Evolutionary conservation across 1,139 yeast genomes (phyloP), one percentile per base, ranked within the genome.

Genomic region (Barnettozyma hawaiiensis): DNA sequence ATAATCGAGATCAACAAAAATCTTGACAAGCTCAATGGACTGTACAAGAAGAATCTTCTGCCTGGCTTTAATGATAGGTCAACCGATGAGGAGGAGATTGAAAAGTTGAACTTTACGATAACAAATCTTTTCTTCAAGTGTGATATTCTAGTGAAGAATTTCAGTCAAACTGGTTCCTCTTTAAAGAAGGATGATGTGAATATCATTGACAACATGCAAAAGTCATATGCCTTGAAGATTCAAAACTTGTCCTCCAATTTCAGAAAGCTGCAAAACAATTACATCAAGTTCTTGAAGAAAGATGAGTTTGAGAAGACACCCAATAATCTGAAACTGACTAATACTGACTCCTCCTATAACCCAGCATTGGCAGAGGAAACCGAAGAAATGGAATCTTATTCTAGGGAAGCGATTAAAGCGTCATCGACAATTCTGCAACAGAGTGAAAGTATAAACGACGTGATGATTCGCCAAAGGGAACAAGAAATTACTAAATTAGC

Each of bases 401-500:
- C 75, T 1, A 55, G 68, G 43, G 66, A 65, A 40, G 73, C 74
- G 26, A 61, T 70, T 46, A 64, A 64, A 41, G 69, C 66, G 41
- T 69, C 73, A 16, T 66, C 64, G 39, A 54, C 58, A 10, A 60
- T 58, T 36, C 52, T 61, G 31, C 58, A 57, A 22, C 68, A 66
- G 36, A 63, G 66, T 23, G 66, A 67, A 22, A 60, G 62, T 31
- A 73, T 70, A 35, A 67, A 69, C 42, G 71, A 72, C 43, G 67
- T 69, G 40, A 62, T 69, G 45, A 65, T 85, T 33, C 74, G 79
- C 44, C 89, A 84, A 52, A 71, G 98, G 45, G 98, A 92, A 59
- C 75, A 78, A 42, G 98, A 92, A 58, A 92, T 94, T 39, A 83
- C 85, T 23, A 84, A 83, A 53, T 73, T 94, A 44, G 97, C 98